Evolutionary conservation across 805 yeast species (phyloP), one percentile per base, ranked within the genome.

Genomic region (Helenozyma baotianmanensis): DNA sequence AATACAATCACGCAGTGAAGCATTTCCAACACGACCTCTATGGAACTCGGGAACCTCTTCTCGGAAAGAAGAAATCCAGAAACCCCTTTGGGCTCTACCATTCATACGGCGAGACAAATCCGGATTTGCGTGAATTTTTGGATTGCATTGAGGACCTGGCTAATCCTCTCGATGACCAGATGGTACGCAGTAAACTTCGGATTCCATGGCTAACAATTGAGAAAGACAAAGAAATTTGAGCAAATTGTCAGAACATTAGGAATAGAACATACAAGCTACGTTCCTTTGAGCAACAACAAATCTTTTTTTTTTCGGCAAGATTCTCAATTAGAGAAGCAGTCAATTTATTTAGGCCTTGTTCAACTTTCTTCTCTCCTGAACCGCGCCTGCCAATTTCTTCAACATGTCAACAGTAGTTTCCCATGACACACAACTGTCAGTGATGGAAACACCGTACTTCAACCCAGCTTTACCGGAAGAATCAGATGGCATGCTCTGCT

Each of bases 401-500:
- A 90, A 70, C 35, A 87, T 90, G 16, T 59, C 63, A 30, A 72
- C 90, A 12, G 98, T 90, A 30, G 78, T 69, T 33, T 83, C 92
- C 87, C 95, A 86, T 39, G 86, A 75, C 40, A 90, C 88, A 72
- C 98, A 90, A 21, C 96, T 96, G 62, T 90, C 98, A n/a, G 98
- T 90, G 51, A 90, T 88, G 19, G 95, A 84, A 43, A 88, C 85
- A 42, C 98, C 98, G 64, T 90, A 90, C 53, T 82, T 76, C 62
- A 90, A 75, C 11, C 61, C 58, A 34, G 70, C 71, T 54, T 82
- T 81, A 34, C 95, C 96, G 32, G 80, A 82, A 37, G 76, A 67
- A 25, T 63, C 70, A 9, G 60, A 55, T 29, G 85, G 75, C 88
- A 53, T 83, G 80, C 70, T 43, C 23, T 92, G 98, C 66, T 94